Base-by-base conservation (phyloP, 768 basidiomycete genomes). In the Trametes sanguinea region DNA sequence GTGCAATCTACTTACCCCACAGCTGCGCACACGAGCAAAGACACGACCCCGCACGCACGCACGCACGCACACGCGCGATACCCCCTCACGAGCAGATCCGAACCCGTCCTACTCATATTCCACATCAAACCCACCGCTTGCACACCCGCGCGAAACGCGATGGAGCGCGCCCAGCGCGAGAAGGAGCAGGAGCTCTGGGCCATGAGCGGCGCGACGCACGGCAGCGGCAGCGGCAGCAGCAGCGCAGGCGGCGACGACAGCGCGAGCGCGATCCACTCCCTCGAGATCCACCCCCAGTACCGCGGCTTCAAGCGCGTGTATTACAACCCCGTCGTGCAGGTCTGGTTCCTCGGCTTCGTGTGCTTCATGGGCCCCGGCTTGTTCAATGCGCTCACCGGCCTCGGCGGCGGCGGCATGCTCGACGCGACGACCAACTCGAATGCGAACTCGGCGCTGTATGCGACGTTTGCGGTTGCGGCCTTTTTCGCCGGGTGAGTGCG, bases 361-460 rank as follows among this genome's bases (percentile, higher is more conserved):
- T 89, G 88, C 64, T 81, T 82, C 70, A 73, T 81, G 69, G 76
- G 77, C 58, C 76, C 75, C 72, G 90, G 91, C 60, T 81, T 92
- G 59, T 92, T 90, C 76, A 94, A 92, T 68, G 85, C 90, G 0
- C 76, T 92, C 68, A 88, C 84, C 57, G 90, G 92, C 37, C 80
- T 95, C 47, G 92, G 93, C 4, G 91, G 81, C 47, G 90, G 88
- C 48, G 92, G 92, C 3, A 87, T 89, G 74, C 71, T 90, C 44
- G 85, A 89, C 67, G 69, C 83, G 11, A 78, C 77, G 2, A 89
- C 85, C 11, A 83, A 81, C 69, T 85, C 89, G 16, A 90, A 93
- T 66, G 81, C 88, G 2, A 86, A 87, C 68, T 76, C 84, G 0
- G 85, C 89, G 3, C 74, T 90, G 13, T 92, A 94, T 68, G 74